Base-by-base conservation (phyloP, 2,329 filamentous ascomycete genomes). In the Periconia digitata region DNA sequence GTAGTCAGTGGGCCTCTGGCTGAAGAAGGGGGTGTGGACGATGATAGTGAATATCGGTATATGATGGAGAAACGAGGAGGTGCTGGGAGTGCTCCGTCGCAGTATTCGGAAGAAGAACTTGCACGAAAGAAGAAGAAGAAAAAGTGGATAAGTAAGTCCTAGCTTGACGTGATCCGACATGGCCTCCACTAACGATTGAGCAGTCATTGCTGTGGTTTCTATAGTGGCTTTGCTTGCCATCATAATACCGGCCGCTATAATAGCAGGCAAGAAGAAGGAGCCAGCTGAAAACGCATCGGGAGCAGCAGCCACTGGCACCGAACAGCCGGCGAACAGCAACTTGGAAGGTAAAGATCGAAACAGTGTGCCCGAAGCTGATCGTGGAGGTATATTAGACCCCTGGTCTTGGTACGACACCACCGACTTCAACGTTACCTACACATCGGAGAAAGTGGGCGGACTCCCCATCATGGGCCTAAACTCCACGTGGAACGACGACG, bases 341-440 rank as follows among this genome's bases (percentile, higher is more conserved):
- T 66, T 79, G 3, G 60, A 75, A 10, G 72, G 71, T 40, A 67
- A 78, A 15, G 72, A 73, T 12, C 63, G 74, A 18, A 63, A 69
- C 50, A 70, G 68, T 47, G 76, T 79, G 29, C 77, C 76, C 1
- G 73, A 75, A 47, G 79, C 78, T 52, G 91, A 84, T 61, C 85
- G 83, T 69, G 90, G 85, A 13, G 89, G 87, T 2, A 86, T 88
- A 54, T 78, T 96, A 17, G 92, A 99, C 64, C 94, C 94, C 0
- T 95, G 90, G 70, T 85, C 86, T 2, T 99, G 94, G 94, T 87
- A 88, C 57, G 87, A 95, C 59, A 96, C 92, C 0, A 81, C 79
- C 0, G 90, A 92, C 63, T 96, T 97, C 76, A 99, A 99, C 67
- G 81, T 92, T 52, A 97, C 94, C 0, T 99, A 95, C 68, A 99